Percentiles rank a stretch among this genome's conserved stretches.
phyloP scores from a whole-genome alignment of 2,329 filamentous ascomycete species.

The Alternaria metachromatica region DNA sequence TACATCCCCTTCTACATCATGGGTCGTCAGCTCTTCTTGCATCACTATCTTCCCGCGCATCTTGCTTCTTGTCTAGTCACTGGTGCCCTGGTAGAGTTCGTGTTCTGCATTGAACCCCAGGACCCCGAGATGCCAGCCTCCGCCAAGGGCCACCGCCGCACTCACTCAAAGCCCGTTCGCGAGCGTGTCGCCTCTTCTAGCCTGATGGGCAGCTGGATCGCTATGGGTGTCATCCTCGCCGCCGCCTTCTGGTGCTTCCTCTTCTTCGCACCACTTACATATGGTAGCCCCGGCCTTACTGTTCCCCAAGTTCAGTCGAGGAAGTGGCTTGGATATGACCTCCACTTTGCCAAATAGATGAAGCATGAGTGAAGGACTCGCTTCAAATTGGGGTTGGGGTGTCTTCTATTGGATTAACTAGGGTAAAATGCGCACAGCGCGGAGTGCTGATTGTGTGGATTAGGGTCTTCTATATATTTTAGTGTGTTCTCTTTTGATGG shows the following conservation, averaged over 20 bases:
- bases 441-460: constrained; percentile 7
- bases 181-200: constrained; percentile 83
- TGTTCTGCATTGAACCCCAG: constrained; percentile 86
- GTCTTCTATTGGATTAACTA: constrained; percentile 5
- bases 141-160: constrained; percentile 44
- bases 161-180: constrained; percentile 73
- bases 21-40: constrained; percentile 96
- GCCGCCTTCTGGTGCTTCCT: constrained; percentile 79
- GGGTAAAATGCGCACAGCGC: constrained; percentile 15
- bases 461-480: constrained; percentile 5
- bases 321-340: constrained; percentile 96
- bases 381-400: not conserved
- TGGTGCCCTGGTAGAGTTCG: constrained; percentile 90
- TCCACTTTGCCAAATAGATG: constrained; percentile 94
- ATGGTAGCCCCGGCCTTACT: constrained; percentile 86
- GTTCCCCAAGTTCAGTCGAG: constrained; percentile 79
- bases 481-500: not conserved
- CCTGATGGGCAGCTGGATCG: constrained; percentile 79
- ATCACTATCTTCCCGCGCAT: constrained; percentile 96
- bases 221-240: constrained; percentile 71
- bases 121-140: constrained; percentile 52
- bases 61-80: constrained; percentile 89
- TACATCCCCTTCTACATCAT: constrained; percentile 98
- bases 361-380: not conserved
- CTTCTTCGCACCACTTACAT: constrained; percentile 94